Percentiles rank a stretch among this genome's conserved stretches.
Evolutionary conservation across 78 protist genomes (phyloP).

Genomic region (Emiliania huxleyi): DNA sequence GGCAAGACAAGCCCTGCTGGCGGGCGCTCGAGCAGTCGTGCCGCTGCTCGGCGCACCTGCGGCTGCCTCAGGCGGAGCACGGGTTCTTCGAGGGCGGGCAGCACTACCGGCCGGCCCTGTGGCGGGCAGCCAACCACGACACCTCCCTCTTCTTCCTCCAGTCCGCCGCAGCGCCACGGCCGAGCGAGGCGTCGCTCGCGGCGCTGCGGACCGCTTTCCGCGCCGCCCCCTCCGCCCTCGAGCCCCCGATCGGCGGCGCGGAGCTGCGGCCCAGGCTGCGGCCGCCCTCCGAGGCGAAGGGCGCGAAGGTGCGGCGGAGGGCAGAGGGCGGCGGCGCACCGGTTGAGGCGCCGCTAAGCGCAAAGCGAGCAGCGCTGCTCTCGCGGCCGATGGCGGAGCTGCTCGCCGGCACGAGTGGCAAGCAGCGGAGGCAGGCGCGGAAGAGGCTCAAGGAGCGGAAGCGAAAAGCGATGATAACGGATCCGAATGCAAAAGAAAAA

Average conservation of each 20-base stretch:
- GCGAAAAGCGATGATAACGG: too few relatives aligned
- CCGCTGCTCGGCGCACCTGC: neutral
- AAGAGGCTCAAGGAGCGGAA: too few relatives aligned
- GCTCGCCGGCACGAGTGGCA: neutral
- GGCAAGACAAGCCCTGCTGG: neutral
- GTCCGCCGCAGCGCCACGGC: neutral
- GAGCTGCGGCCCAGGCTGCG: neutral
- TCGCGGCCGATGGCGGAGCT: neutral
- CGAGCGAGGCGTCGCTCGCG: neutral
- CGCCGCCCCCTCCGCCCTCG: neutral
- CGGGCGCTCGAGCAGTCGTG: neutral
- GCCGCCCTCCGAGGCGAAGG: neutral
- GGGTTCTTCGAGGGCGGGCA: neutral
- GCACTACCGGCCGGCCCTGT: neutral
- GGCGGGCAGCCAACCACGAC: neutral
- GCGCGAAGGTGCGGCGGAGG: neutral
- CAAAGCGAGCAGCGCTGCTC: neutral
- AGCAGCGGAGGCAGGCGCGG: neutral
- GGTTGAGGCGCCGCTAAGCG: neutral
- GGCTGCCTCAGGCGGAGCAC: neutral
- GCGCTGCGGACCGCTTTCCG: neutral
- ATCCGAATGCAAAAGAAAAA: too few relatives aligned
- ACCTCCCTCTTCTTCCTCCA: neutral
- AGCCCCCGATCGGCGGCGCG: neutral
- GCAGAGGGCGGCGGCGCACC: neutral